phyloP scores from a whole-genome alignment of 1,284 basidiomycete species.

The Malassezia furfur region DNA sequence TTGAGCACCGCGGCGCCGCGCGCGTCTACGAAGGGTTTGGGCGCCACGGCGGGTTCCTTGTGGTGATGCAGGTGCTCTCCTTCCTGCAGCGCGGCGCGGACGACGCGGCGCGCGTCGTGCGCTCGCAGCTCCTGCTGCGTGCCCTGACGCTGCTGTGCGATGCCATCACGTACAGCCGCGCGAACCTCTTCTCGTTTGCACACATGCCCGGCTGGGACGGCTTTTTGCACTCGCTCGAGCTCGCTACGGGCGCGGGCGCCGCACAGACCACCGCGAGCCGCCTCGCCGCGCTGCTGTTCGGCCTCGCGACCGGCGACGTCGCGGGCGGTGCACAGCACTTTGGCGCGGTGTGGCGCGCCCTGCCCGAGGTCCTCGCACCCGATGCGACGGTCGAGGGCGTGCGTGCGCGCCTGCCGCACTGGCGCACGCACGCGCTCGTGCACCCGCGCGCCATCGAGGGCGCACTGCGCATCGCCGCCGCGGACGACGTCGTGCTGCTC shows the following conservation, averaged over 20 bases:
- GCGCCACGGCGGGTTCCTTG: conserved; percentile 33
- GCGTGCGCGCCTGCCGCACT: background rate
- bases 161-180: conserved; percentile 25
- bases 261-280: conserved; percentile 13
- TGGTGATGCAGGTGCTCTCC: conserved; percentile 33
- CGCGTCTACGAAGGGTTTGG: conserved; percentile 28
- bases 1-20: conserved; percentile 17
- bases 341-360: background rate
- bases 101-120: background rate
- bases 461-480: background rate
- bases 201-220: conserved; percentile 31
- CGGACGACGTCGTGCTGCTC: background rate
- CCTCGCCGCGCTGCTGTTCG: conserved; percentile 27
- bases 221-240: conserved; percentile 12
- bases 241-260: conserved; percentile 13
- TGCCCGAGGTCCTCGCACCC: background rate
- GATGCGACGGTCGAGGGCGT: background rate
- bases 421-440: background rate
- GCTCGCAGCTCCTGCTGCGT: conserved; percentile 25
- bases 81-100: conserved; percentile 17
- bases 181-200: conserved; percentile 28
- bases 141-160: conserved; percentile 31
- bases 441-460: conserved; percentile 6
- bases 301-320: conserved; percentile 32
- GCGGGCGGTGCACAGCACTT: conserved; percentile 16